Conservation (phyloP, 768 basidiomycete species). For the Glaciozyma martinii region DNA sequence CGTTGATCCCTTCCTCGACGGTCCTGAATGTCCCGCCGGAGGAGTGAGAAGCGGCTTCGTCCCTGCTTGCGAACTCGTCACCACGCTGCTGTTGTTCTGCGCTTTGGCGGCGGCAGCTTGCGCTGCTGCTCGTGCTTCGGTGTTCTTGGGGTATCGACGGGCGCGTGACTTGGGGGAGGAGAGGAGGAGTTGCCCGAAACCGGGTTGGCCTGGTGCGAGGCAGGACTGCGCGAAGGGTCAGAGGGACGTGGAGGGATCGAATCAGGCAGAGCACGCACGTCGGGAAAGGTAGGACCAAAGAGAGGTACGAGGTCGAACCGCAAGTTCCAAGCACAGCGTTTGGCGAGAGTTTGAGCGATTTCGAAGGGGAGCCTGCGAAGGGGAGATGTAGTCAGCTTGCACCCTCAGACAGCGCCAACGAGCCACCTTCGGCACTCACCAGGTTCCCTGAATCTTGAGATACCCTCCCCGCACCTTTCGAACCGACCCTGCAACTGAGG, state of each 20-base stretch:
- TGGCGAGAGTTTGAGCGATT: slow-evolving; percentile 22
- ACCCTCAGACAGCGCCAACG: too few relatives aligned
- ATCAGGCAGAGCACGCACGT: neutral
- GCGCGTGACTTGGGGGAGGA: neutral
- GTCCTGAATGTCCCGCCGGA: neutral
- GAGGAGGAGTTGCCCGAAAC: slow-evolving; percentile 8
- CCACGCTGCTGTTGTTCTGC: slow-evolving; percentile 3
- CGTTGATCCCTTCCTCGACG: neutral
- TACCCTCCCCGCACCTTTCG: slow-evolving; percentile 42
- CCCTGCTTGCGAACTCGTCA: neutral
- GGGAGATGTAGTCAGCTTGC: neutral
- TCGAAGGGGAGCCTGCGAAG: slow-evolving; percentile 70
- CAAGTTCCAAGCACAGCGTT: slow-evolving; percentile 5
- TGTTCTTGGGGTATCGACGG: neutral
- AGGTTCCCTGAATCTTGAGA: slow-evolving; percentile 85
- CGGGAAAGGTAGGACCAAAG: slow-evolving; percentile 9
- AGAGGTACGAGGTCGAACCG: slow-evolving; percentile 9
- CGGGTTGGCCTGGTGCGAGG: neutral
- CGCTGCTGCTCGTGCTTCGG: slow-evolving; percentile 1
- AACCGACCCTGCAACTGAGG: slow-evolving; percentile 67
- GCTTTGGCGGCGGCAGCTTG: neutral
- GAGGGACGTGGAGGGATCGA: neutral
- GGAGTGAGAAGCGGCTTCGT: neutral
- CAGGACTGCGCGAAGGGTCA: slow-evolving; percentile 1
- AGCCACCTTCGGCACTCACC: too few relatives aligned